Evolutionary conservation across 2,329 filamentous ascomycete species (phyloP).

Genomic region (Dactylonectria estremocensis): DNA sequence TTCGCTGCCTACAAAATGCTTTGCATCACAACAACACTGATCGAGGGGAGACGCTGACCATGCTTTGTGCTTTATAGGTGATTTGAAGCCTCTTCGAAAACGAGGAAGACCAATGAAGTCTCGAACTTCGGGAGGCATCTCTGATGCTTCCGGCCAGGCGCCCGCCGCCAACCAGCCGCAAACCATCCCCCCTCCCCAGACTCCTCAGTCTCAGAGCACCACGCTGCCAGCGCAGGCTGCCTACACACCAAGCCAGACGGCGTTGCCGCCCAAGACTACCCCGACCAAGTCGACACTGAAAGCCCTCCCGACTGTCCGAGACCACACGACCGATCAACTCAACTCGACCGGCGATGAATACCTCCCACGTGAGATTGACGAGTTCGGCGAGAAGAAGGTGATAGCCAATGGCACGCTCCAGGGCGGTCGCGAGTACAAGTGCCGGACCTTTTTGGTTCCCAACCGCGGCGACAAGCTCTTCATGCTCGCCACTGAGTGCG

Average conservation of each 20-base stretch:
- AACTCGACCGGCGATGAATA: slow-evolving; percentile 94
- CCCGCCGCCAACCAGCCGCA: slow-evolving; percentile 61
- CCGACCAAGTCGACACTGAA: slow-evolving; percentile 90
- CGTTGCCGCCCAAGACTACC: slow-evolving; percentile 82
- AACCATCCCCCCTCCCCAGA: slow-evolving; percentile 66
- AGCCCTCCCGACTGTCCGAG: slow-evolving; percentile 93
- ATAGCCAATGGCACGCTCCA: slow-evolving; percentile 85
- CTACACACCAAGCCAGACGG: slow-evolving; percentile 57
- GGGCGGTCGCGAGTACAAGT: slow-evolving; percentile 90
- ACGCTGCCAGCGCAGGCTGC: slow-evolving; percentile 60
- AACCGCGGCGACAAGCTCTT: slow-evolving; percentile 94
- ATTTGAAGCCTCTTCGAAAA: slow-evolving; percentile 66
- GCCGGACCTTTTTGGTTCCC: slow-evolving; percentile 93
- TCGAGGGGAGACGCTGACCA: slow-evolving; percentile 40
- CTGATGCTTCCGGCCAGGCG: slow-evolving; percentile 71
- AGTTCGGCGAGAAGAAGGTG: slow-evolving; percentile 95
- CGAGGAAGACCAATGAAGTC: slow-evolving; percentile 76
- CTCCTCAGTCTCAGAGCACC: slow-evolving; percentile 66
- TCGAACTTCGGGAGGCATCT: slow-evolving; percentile 64
- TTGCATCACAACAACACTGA: slow-evolving; percentile 12
- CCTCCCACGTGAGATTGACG: slow-evolving; percentile 91
- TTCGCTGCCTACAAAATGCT: slow-evolving; percentile 40
- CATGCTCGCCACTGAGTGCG: slow-evolving; percentile 98
- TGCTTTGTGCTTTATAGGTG: slow-evolving; percentile 58
- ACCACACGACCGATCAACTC: slow-evolving; percentile 97